Evolutionary conservation across 164 flowering plant genomes (phyloP).

Genomic region (Berberis thunbergii): DNA sequence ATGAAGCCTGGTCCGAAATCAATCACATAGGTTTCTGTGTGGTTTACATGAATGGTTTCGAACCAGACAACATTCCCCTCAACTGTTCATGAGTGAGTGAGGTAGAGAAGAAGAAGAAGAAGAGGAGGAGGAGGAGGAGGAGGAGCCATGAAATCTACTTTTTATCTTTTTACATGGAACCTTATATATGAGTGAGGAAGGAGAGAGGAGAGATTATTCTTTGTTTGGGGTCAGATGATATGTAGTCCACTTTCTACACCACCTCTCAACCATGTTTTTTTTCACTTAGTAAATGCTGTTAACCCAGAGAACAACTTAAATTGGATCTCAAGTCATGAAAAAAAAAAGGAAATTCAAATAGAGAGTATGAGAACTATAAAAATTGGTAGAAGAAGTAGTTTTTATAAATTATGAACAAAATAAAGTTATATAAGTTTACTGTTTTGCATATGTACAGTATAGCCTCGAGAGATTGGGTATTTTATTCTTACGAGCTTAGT

Average conservation of each 20-base stretch:
- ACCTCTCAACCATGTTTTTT: not conserved
- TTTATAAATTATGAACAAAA: too few species aligned
- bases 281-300: not conserved
- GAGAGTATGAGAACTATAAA: not conserved
- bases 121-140: not conserved
- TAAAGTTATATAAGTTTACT: too few species aligned
- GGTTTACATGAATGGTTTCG: not conserved
- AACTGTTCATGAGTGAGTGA: slow-evolving; percentile 1
- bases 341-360: too few species aligned
- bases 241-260: slow-evolving; percentile 5
- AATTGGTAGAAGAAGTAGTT: too few species aligned
- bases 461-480: too few species aligned
- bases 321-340: not conserved
- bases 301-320: not conserved
- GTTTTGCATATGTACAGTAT: too few species aligned
- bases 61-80: slow-evolving; percentile 10
- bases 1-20: slow-evolving; percentile 96
- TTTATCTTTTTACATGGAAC: not conserved
- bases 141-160: not conserved
- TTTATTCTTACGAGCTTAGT: too few species aligned
- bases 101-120: not conserved
- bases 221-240: slow-evolving; percentile 3
- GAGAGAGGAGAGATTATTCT: not conserved
- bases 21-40: slow-evolving; percentile 13
- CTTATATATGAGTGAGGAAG: not conserved